Evolutionary conservation across 108 stramenopile genomes (phyloP), one percentile per base, ranked within the genome.

Genomic region (Nitzschia sp.): DNA sequence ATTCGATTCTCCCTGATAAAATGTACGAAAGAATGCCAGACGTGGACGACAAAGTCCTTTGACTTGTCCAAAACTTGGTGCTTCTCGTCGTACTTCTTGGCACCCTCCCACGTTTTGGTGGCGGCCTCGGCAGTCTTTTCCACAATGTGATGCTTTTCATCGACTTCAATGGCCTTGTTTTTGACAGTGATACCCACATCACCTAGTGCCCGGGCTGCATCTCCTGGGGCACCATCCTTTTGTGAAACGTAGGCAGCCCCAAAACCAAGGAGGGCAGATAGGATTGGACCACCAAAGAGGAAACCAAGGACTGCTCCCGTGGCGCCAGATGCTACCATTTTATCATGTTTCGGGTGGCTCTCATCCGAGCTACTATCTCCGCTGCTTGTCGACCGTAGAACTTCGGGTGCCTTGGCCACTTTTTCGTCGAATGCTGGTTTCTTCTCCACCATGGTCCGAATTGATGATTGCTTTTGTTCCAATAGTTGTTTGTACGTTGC

Each of bases 61-160:
- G 71, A 29, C 63, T 72, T 82, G n/a, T 82, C 81, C 34, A 58
- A 66, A 9, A 87, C 56, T 60, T 82, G 75, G 68, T 87, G 83
- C 54, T 82, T 76, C 53, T 82, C 65, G 38, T 87, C 75, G 25
- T 84, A 64, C 53, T 82, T 46, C 66, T 76, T 80, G n/a, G 81
- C 86, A 60, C 66, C 63, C 1, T 68, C 46, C 66, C 66, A 68
- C 4, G 54, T 54, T 25, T 36, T 36, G 13, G 27, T 68, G 23
- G 71, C 71, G 2, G n/a, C 86, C 25, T 35, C 62, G 53, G 80
- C 78, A 15, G 86, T 74, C 54, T 64, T 81, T 23, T 87, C 83
- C 0, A 77, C 82, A 33, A 83, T 63, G 31, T 76, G 74, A 67
- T 87, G 83, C 47, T 82, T 82, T 30, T 87, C 70, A 35, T 87